Percentiles rank a stretch among this genome's conserved stretches.
phyloP scores from a whole-genome alignment of 352 stramenopile species.

The Saprolegnia diclina region DNA sequence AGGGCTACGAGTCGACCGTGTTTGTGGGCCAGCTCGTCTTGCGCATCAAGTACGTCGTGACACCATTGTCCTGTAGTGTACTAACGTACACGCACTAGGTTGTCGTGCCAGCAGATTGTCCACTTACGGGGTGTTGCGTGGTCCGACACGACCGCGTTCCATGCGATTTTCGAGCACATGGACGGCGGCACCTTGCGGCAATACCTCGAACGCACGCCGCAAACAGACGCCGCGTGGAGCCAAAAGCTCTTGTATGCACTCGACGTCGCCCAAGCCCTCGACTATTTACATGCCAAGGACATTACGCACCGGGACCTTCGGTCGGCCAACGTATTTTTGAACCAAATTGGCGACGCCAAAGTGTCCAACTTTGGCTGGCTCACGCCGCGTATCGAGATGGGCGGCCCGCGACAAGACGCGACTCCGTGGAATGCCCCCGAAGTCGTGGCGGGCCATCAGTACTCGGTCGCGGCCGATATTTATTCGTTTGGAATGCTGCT shows the following conservation, averaged over 20 bases:
- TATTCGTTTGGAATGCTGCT: conserved; percentile 26
- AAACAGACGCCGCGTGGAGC: not conserved
- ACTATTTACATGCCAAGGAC: not conserved
- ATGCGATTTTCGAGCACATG: conserved; percentile 13
- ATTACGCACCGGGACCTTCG: conserved; percentile 23
- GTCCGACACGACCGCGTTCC: not conserved
- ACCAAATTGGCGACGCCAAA: conserved; percentile 17
- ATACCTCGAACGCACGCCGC: not conserved
- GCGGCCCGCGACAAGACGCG: not conserved
- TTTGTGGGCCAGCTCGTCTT: conserved; percentile 9
- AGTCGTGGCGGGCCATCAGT: conserved; percentile 26
- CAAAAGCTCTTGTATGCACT: conserved; percentile 17
- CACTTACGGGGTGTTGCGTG: conserved; percentile 7
- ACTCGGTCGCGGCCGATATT: conserved; percentile 22
- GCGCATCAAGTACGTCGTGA: not conserved
- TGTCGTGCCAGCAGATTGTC: conserved; percentile 3
- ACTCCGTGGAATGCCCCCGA: conserved; percentile 21
- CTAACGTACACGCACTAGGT: not conserved
- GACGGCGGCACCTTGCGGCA: not conserved
- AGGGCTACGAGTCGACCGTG: conserved; percentile 1
- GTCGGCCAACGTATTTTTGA: conserved; percentile 15
- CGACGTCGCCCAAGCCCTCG: conserved; percentile 13
- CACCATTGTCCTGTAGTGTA: not conserved
- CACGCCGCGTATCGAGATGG: not conserved
- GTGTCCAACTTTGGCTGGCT: conserved; percentile 23